These are phyloP conservation scores for Saccharomyces pastorianus DNA, from an alignment of 1,139 yeast species.

Conservation along the genomic window DNA sequence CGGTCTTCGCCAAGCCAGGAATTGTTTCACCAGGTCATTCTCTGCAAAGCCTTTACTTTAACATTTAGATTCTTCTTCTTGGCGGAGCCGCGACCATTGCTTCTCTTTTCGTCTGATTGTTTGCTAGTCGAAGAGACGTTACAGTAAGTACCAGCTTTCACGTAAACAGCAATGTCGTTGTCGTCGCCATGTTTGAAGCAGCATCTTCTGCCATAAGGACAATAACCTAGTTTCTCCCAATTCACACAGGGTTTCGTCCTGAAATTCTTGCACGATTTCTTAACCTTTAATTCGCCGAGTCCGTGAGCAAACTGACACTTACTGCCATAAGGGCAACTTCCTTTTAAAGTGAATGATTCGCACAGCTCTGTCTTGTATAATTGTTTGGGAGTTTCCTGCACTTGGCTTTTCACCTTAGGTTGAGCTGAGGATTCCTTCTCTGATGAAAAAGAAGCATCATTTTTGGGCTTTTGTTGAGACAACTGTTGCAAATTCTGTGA, in stretches of 20 bases:
- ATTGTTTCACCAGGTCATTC: constrained; percentile 30
- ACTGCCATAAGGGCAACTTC: constrained; percentile 76
- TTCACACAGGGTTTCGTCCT: constrained; percentile 87
- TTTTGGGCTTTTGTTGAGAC: constrained; percentile 5
- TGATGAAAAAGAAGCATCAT: background rate
- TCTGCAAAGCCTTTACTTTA: constrained; percentile 12
- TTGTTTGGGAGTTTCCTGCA: constrained; percentile 47
- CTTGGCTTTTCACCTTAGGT: constrained; percentile 1
- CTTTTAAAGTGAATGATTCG: constrained; percentile 65
- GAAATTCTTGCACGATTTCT: constrained; percentile 77
- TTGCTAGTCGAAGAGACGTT: background rate
- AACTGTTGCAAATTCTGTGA: constrained; percentile 18
- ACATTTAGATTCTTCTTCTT: constrained; percentile 11
- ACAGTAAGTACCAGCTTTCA: constrained; percentile 7
- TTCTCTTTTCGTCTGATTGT: background rate
- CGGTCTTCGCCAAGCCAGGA: constrained; percentile 16
- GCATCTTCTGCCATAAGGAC: constrained; percentile 86
- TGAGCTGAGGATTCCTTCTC: background rate
- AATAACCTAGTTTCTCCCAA: constrained; percentile 74
- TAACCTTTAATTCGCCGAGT: constrained; percentile 58
- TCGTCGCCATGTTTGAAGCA: constrained; percentile 72
- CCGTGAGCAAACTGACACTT: constrained; percentile 97
- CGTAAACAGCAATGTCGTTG: constrained; percentile 28
- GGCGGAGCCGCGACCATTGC: background rate
- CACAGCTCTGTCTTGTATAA: constrained; percentile 88